phyloP scores from a whole-genome alignment of 2,329 filamentous ascomycete genomes.

The Fonsecaea multimorphosa region DNA sequence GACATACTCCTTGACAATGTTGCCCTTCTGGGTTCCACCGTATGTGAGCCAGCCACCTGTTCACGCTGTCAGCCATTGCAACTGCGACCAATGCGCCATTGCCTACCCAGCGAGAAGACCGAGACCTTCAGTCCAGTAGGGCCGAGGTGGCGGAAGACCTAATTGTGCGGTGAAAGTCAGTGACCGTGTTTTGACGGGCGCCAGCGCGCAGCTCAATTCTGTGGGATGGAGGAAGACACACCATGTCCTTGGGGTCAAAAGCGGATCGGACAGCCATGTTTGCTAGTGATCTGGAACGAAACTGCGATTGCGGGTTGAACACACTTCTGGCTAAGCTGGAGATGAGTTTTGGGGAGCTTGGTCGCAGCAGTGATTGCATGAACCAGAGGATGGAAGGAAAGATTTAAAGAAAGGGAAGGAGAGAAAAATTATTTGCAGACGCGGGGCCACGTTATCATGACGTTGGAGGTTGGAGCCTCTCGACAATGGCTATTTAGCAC shows the following conservation, averaged over 20 bases:
- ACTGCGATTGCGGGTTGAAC: neutral
- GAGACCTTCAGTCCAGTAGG: slow-evolving; percentile 75
- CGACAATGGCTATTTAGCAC: neutral
- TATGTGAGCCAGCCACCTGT: slow-evolving; percentile 53
- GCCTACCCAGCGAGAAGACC: slow-evolving; percentile 66
- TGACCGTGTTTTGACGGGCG: neutral
- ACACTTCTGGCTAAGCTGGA: neutral
- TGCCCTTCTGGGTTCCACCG: slow-evolving; percentile 59
- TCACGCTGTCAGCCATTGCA: neutral
- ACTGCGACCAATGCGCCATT: neutral
- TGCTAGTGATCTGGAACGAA: slow-evolving; percentile 13
- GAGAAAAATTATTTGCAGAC: neutral
- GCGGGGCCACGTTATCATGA: slow-evolving; percentile 1
- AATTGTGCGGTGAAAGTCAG: slow-evolving; percentile 29
- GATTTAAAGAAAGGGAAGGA: neutral
- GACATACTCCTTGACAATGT: slow-evolving; percentile 67
- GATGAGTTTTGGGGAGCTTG: slow-evolving; percentile 8
- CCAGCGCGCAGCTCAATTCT: neutral
- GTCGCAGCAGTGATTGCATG: slow-evolving; percentile 1
- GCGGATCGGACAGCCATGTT: slow-evolving; percentile 35
- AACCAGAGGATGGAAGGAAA: neutral
- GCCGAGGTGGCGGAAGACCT: slow-evolving; percentile 67
- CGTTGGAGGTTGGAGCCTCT: neutral
- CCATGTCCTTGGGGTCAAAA: slow-evolving; percentile 38
- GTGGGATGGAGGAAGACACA: slow-evolving; percentile 4